Evolutionary conservation across 805 yeast genomes (phyloP), one percentile per base, ranked within the genome.

Genomic region (Diddensiella transvaalensis): DNA sequence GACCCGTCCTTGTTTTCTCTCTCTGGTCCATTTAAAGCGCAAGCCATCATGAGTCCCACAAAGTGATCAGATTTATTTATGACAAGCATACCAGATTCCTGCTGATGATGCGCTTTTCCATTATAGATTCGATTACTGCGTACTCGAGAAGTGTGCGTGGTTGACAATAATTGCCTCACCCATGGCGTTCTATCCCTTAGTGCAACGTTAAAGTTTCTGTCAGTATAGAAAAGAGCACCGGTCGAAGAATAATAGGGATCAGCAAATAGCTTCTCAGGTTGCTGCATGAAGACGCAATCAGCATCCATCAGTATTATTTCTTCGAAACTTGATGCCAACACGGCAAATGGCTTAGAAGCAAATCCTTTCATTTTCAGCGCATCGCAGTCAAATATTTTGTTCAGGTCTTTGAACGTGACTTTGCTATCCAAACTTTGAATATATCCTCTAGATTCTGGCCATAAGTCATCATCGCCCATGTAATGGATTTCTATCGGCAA

Each of bases 281-380:
- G 8, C 38, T 35, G 38, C 38, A 35, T 6, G 38, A 35, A 35
- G 15, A 35, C 15, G 38, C n/a, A 11, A n/a, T 35, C 38, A 35
- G 38, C 38, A 35, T 35, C 38, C n/a, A 35, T 11, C 18, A 35
- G 8, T 13, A 35, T 35, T 8, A 35, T n/a, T 15, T 35, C 18
- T 35, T 35, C 38, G 38, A 35, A 35, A 6, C 15, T 17, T 6
- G 38, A 35, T 15, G 18, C 38, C 8, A 35, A 17, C 17, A 15
- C 15, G 6, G 38, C 38, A 17, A 35, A 35, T 17, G 38, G 18
- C 15, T 35, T 35, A 6, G 38, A 13, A 10, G 38, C 38, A 10
- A 10, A 35, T 6, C 38, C 38, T 26, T 26, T 26, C 32, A 26
- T 26, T 13, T 26, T 8, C 32, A 26, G 13, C 8, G 32, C 32